phyloP scores from a whole-genome alignment of 352 stramenopile genomes.

The Pythium monospermum region DNA sequence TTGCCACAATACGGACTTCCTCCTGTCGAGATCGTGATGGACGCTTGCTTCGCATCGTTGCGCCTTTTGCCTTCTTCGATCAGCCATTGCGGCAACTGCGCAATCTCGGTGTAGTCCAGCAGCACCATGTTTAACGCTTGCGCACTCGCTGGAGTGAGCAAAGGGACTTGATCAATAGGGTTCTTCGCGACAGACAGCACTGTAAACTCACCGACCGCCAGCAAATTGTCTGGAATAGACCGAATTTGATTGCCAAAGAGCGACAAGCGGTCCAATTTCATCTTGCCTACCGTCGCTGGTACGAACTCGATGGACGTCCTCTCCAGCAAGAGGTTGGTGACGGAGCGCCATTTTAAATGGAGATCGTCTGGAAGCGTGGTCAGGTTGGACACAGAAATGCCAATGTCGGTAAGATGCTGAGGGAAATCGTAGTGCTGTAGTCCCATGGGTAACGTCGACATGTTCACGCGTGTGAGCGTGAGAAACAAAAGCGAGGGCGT shows the following conservation, averaged over 20 bases:
- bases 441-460: constrained; percentile 3
- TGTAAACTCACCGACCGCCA: background rate
- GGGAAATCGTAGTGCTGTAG: constrained; percentile 3
- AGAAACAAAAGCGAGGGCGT: background rate
- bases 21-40: constrained; percentile 3
- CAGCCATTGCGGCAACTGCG: constrained; percentile 1
- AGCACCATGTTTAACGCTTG: background rate
- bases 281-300: background rate
- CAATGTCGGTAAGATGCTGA: background rate
- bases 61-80: constrained; percentile 2
- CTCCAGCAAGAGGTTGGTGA: constrained; percentile 8
- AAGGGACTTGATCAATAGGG: constrained; percentile 1
- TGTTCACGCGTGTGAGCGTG: background rate
- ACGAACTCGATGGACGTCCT: background rate
- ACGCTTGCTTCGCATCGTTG: no score
- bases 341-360: background rate
- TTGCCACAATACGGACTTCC: constrained; percentile 1
- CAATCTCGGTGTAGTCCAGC: constrained; percentile 14
- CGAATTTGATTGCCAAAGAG: constrained; percentile 6
- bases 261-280: background rate
- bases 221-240: background rate
- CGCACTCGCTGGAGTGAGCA: background rate
- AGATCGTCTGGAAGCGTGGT: constrained; percentile 8
- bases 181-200: constrained; percentile 14
- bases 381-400: constrained; percentile 9